Evolutionary conservation across 768 basidiomycete species (phyloP).

Genomic region (Trametes cinnabarina): DNA sequence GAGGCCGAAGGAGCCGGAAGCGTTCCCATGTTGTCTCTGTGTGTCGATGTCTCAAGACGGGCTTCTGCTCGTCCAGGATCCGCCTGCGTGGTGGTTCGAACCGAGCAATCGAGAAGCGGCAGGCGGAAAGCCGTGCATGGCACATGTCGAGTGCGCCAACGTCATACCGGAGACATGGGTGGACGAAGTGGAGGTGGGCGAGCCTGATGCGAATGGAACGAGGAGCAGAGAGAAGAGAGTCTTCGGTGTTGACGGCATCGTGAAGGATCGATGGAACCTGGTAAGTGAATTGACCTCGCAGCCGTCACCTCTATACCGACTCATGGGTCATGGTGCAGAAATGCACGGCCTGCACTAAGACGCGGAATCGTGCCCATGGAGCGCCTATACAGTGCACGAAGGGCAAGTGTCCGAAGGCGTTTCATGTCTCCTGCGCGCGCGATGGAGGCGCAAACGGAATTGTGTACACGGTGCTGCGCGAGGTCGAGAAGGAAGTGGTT

Average conservation of each 20-base stretch:
- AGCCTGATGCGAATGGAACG: conserved; percentile 32
- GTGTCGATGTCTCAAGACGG: conserved; percentile 51
- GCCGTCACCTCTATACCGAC: background rate
- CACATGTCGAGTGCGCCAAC: conserved; percentile 77
- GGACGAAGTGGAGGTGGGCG: conserved; percentile 55
- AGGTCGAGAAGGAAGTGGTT: conserved; percentile 81
- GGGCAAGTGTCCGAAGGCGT: conserved; percentile 91
- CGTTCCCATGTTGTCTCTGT: conserved; percentile 70
- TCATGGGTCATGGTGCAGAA: conserved; percentile 51
- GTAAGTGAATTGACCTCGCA: conserved; percentile 44
- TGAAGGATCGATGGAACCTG: conserved; percentile 90
- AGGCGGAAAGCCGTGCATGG: conserved; percentile 36
- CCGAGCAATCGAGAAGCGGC: conserved; percentile 44
- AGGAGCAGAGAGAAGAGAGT: conserved; percentile 51
- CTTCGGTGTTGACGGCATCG: conserved; percentile 84
- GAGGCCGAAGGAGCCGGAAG: conserved; percentile 51
- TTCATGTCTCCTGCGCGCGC: conserved; percentile 88
- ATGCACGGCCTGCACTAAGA: conserved; percentile 83
- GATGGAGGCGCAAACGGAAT: conserved; percentile 52
- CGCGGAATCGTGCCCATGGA: conserved; percentile 62
- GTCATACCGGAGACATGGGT: conserved; percentile 93
- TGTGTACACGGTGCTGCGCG: conserved; percentile 58
- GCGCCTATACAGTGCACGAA: conserved; percentile 91
- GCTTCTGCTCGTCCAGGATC: conserved; percentile 66
- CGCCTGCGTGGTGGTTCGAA: conserved; percentile 44